Percentiles rank a stretch among this genome's conserved stretches.
Evolutionary conservation across 1,284 basidiomycete genomes (phyloP).

Genomic region (Rhodotorula mucilaginosa): DNA sequence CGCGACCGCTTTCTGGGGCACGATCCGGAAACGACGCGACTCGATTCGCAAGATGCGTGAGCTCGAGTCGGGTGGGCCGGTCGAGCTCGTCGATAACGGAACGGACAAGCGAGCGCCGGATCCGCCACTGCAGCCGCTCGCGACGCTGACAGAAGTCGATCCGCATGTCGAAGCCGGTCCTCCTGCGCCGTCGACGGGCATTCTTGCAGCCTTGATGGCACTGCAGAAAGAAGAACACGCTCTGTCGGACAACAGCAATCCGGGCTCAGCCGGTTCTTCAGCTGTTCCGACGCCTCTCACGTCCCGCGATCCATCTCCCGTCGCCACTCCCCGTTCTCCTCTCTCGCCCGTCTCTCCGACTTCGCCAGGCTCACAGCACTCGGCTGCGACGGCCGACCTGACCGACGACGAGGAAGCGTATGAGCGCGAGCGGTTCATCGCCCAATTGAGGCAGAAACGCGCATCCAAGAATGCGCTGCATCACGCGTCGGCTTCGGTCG

Average conservation of each 20-base stretch:
- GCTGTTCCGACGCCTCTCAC: slow-evolving; percentile 5
- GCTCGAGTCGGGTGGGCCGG: not conserved
- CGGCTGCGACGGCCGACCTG: not conserved
- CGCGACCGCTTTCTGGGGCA: slow-evolving; percentile 18
- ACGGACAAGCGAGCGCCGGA: not conserved
- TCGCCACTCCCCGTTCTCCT: not conserved
- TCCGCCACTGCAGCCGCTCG: not conserved
- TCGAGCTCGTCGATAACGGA: not conserved
- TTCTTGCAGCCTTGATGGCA: slow-evolving; percentile 39
- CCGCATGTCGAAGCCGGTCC: not conserved
- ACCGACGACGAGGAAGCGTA: slow-evolving; percentile 38
- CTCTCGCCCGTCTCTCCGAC: not conserved
- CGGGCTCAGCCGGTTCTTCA: slow-evolving; percentile 10
- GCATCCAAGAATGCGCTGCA: slow-evolving; percentile 22
- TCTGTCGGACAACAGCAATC: not conserved
- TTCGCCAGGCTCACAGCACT: not conserved
- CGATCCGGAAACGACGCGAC: slow-evolving; percentile 1
- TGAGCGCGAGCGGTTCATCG: slow-evolving; percentile 40
- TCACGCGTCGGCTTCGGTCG: slow-evolving; percentile 8
- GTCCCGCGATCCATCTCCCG: not conserved
- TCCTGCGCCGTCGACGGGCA: slow-evolving; percentile 18
- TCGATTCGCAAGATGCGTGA: not conserved
- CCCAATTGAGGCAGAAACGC: slow-evolving; percentile 27
- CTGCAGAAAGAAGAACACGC: slow-evolving; percentile 30
- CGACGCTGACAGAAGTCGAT: not conserved